phyloP scores from a whole-genome alignment of 2,329 filamentous ascomycete genomes.

The Corynespora cassiicola region DNA sequence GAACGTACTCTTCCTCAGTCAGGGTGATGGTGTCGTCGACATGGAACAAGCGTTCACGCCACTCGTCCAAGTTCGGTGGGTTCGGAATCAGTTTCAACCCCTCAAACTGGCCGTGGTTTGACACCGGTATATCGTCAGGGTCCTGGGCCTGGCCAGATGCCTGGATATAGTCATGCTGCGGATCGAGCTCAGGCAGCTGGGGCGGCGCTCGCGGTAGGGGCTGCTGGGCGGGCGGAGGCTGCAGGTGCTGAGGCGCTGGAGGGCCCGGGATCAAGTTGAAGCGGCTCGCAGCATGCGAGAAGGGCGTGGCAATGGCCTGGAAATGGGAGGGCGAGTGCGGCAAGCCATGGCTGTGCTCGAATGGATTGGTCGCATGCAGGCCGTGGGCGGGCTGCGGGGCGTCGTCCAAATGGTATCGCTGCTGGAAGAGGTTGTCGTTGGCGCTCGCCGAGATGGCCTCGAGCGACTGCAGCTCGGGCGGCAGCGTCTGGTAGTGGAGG shows the following conservation, averaged over 20 bases:
- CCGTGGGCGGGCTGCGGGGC: constrained; percentile 26
- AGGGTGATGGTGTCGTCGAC: constrained; percentile 76
- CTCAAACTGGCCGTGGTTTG: constrained; percentile 60
- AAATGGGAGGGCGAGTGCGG: constrained; percentile 26
- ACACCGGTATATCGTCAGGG: constrained; percentile 44
- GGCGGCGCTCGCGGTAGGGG: constrained; percentile 15
- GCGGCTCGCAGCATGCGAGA: constrained; percentile 31
- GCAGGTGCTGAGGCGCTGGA: constrained; percentile 21
- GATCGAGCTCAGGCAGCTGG: constrained; percentile 15
- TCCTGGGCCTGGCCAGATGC: constrained; percentile 13
- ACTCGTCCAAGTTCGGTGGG: constrained; percentile 71
- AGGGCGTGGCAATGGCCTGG: constrained; percentile 26
- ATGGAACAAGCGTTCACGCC: constrained; percentile 76
- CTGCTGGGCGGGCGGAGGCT: constrained; percentile 21
- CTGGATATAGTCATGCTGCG: constrained; percentile 15
- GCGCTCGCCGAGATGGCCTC: constrained; percentile 43
- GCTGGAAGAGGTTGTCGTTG: constrained; percentile 30
- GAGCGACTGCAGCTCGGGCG: constrained; percentile 47
- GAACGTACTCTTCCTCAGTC: constrained; percentile 72
- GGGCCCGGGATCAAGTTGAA: constrained; percentile 29
- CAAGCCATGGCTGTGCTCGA: constrained; percentile 41
- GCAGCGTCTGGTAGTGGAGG: constrained; percentile 35
- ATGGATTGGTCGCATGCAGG: constrained; percentile 33
- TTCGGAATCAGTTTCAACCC: constrained; percentile 65
- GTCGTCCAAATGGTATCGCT: constrained; percentile 24